Evolutionary conservation across 306 rosid species (phyloP).

Genomic region (Aeschynomene evenia): DNA sequence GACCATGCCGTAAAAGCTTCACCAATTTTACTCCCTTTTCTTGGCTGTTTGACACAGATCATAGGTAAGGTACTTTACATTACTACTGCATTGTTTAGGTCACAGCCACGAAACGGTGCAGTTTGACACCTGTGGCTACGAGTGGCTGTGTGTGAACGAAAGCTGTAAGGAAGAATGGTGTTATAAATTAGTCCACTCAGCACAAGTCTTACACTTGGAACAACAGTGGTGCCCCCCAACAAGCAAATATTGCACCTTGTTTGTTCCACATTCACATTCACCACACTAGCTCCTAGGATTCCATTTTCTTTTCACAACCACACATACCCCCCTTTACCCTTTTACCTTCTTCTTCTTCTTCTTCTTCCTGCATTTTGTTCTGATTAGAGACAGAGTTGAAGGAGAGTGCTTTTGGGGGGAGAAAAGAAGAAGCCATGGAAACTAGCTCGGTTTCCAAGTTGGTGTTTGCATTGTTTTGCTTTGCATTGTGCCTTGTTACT

Average conservation of each 20-base stretch:
- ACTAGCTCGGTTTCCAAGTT: conserved; percentile 55
- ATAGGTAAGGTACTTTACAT: neutral
- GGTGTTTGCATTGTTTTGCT: conserved; percentile 42
- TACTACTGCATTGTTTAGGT: conserved; percentile 1
- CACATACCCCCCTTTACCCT: neutral
- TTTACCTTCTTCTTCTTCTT: neutral
- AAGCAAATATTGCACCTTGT: neutral
- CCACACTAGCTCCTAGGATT: neutral
- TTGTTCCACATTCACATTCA: neutral
- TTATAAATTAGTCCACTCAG: conserved; percentile 5
- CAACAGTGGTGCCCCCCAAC: neutral
- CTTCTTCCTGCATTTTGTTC: neutral
- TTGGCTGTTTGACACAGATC: conserved; percentile 1
- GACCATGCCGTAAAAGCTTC: neutral
- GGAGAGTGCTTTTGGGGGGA: neutral
- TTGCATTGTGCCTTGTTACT: conserved; percentile 43
- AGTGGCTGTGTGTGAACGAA: conserved; percentile 13
- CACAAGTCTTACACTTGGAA: neutral
- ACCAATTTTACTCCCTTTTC: neutral
- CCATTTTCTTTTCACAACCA: neutral
- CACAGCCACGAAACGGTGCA: conserved; percentile 39
- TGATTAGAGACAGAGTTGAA: too few relatives aligned
- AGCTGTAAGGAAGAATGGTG: neutral
- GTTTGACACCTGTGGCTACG: conserved; percentile 45
- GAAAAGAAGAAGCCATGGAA: conserved; percentile 68